Evolutionary conservation across 352 stramenopile genomes (phyloP).

Genomic region (Pythium sp.): DNA sequence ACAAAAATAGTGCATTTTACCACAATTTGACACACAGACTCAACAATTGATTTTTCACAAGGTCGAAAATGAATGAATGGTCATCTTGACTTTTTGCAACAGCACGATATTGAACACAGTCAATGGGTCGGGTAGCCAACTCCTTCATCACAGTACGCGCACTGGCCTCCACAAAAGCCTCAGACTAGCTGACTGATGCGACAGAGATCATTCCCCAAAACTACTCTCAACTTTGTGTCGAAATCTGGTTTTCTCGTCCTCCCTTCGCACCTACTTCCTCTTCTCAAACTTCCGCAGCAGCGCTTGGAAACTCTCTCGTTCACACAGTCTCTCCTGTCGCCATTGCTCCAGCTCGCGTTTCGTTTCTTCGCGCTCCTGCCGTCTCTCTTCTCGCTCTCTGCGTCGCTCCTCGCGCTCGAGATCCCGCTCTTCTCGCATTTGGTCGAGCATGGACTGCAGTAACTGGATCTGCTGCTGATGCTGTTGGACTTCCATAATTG

Average conservation of each 20-base stretch:
- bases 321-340: neutral
- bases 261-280: neutral
- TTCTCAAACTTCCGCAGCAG: neutral
- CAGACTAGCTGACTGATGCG: no score
- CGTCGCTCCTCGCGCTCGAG: neutral
- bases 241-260: neutral
- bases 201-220: neutral
- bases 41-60: no score
- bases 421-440: constrained; percentile 3
- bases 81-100: no score
- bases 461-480: neutral
- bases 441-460: neutral
- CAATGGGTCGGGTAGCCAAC: no score
- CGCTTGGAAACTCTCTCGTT: neutral
- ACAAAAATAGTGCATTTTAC: no score
- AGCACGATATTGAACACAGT: no score
- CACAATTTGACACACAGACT: no score
- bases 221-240: neutral
- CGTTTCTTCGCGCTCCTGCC: neutral
- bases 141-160: no score
- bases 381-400: neutral
- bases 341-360: neutral
- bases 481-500: neutral
- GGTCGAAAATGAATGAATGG: no score
- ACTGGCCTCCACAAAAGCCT: no score